These are phyloP conservation scores for Paulownia fortunei DNA, from an alignment of 257 asterid genomes.

Conservation along the genomic window DNA sequence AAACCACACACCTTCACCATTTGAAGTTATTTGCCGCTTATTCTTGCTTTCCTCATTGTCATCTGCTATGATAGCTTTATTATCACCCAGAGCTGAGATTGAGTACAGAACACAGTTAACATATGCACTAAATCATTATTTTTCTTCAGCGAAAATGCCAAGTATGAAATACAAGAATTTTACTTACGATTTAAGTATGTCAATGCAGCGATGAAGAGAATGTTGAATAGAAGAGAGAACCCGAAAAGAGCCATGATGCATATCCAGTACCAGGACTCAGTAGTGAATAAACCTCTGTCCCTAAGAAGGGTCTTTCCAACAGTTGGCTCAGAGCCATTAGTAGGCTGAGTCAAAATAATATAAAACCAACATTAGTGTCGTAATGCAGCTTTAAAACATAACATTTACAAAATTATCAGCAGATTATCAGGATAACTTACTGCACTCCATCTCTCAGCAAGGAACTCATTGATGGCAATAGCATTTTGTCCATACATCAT, in stretches of 20 bases:
- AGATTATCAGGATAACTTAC: slow-evolving; percentile 46
- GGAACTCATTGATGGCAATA: slow-evolving; percentile 82
- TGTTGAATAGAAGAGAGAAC: slow-evolving; percentile 74
- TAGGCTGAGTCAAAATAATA: slow-evolving; percentile 47
- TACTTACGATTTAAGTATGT: slow-evolving; percentile 78
- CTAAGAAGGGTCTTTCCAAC: slow-evolving; percentile 81
- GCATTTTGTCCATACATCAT: slow-evolving; percentile 97
- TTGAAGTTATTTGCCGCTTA: slow-evolving; percentile 12
- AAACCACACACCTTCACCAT: slow-evolving; percentile 48
- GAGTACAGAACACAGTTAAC: slow-evolving; percentile 20
- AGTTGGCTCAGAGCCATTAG: slow-evolving; percentile 61
- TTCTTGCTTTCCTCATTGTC: slow-evolving; percentile 44
- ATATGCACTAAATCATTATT: not conserved
- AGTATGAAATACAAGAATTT: not conserved
- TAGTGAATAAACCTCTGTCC: slow-evolving; percentile 69
- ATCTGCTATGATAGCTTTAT: slow-evolving; percentile 53
- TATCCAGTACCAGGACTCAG: slow-evolving; percentile 77
- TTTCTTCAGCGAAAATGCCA: not conserved
- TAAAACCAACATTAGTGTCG: not conserved
- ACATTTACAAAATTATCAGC: not conserved
- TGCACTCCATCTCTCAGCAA: slow-evolving; percentile 80
- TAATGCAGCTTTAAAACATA: not conserved
- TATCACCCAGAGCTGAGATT: slow-evolving; percentile 73
- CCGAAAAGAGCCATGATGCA: slow-evolving; percentile 69
- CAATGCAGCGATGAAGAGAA: slow-evolving; percentile 69